Evolutionary conservation across 805 yeast genomes (phyloP), one percentile per base, ranked within the genome.

Genomic region (Pichia eremophila): DNA sequence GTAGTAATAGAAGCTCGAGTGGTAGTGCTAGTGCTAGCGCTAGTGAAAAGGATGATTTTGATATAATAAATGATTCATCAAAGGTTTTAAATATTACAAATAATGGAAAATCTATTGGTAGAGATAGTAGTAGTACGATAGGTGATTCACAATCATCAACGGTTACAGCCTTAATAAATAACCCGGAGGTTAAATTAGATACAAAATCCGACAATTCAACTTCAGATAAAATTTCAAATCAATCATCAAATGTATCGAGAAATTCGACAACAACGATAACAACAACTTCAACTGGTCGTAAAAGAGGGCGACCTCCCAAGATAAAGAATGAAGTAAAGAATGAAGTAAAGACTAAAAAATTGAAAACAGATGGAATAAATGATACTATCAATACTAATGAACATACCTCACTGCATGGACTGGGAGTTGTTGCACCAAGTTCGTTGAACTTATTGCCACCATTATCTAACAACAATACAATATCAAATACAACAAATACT

Each of bases 301-400:
- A 46, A 31, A 18, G 48, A 5, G 46, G 46, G 6, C 43, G 46
- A 34, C 49, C 49, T 7, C 29, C 41, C 19, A 46, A 46, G 18
- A 36, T 17, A 9, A 41, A 28, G 31, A 7, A 32, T 6, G 4
- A n/a, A 22, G 18, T 5, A 15, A 15, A 25, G 25, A 22, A 22
- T 22, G 25, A 22, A 5, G 15, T n/a, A n/a, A 27, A n/a, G 10
- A n/a, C 5, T 17, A 39, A 15, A n/a, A 12, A 9, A 4, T 5
- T 31, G 8, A 39, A 27, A n/a, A n/a, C 41, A 2, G 12, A 27
- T 15, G 18, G 15, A 1, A 17, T 25, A 14, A 15, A 34, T 6
- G 17, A 22, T 22, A 22, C 25, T 22, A 22, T 34, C 15, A 15
- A 14, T 14, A 15, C 8, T 14, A 34, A 34, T 34, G 34, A 14